Base-by-base conservation (phyloP, 75 land plant species). In the Pseudotsuga menziesii region DNA sequence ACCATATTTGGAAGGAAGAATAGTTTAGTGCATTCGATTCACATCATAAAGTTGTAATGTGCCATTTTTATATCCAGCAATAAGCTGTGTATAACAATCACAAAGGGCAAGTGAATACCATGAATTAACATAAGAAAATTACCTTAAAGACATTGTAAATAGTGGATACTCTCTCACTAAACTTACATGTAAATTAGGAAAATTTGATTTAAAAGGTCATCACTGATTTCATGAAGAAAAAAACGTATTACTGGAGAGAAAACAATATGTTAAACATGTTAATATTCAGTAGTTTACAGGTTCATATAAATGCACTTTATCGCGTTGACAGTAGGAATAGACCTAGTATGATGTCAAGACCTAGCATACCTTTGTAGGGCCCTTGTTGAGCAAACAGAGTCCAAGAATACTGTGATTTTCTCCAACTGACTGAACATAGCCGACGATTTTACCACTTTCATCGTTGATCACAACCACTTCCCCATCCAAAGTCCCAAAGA, bases 11-110 rank as follows among this genome's bases (percentile, higher is more conserved):
- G 79, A 78, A 22, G 44, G 13, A 73, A 55, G 58, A 60, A 80
- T 56, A 35, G 78, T 75, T 75, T 86, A 77, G 59, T 83, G 83
- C 89, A 86, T 86, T 61, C 83, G 87, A n/a, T 79, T 74, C 26
- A 89, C 84, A 69, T 91, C 93, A 82, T 91, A 91, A 13, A 93
- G 77, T 79, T 88, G 89, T 70, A 93, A 75, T 19, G 83, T 82
- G 73, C 96, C 96, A 82, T 91, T 89, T 70, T 93, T 94, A 35
- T 94, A 91, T 17, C 96, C 96, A 76, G 96, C 91, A 78, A 93
- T 88, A 57, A 93, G 88, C 96, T 93, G 89, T 74, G 56, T 27
- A 75, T 39, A 67, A 44, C 7, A 39, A 69, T 19, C n/a, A 36
- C 23, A 17, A 67, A 19, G 20, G 5, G 5, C 9, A 20, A 35